phyloP scores from a whole-genome alignment of 2,329 filamentous ascomycete species.

The Arthrinium phaeospermum region DNA sequence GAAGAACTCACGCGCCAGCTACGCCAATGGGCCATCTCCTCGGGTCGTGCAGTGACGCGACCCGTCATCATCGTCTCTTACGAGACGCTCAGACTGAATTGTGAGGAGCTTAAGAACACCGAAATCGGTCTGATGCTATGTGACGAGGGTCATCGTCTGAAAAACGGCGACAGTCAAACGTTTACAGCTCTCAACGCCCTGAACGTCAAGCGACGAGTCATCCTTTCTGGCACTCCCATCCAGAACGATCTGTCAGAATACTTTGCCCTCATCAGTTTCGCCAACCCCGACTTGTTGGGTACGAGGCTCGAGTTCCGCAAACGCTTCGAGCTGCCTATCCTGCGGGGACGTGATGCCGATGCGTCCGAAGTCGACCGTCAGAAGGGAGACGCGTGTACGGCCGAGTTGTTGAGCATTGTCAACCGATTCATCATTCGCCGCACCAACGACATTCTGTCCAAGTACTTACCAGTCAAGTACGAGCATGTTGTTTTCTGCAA shows the following conservation, averaged over 20 bases:
- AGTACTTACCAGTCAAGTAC: conserved; percentile 97
- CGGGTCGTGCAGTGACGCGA: conserved; percentile 84
- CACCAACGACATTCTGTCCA: conserved; percentile 96
- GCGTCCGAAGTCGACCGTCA: conserved; percentile 82
- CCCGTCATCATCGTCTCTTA: conserved; percentile 98
- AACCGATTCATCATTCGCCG: conserved; percentile 99
- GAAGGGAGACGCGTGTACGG: conserved; percentile 82
- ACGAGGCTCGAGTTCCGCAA: conserved; percentile 92
- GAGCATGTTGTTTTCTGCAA: conserved; percentile 99
- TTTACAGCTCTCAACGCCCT: conserved; percentile 90
- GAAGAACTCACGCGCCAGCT: conserved; percentile 90
- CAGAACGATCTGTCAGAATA: conserved; percentile 99
- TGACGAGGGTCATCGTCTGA: conserved; percentile 94
- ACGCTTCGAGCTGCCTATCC: conserved; percentile 89
- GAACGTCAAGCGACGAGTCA: conserved; percentile 90
- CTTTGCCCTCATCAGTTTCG: conserved; percentile 94
- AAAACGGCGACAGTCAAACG: conserved; percentile 95
- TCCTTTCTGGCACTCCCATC: conserved; percentile 94
- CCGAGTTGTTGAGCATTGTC: conserved; percentile 81
- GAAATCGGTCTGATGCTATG: conserved; percentile 93
- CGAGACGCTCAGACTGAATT: conserved; percentile 90
- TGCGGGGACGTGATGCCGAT: conserved; percentile 88
- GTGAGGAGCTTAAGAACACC: conserved; percentile 86
- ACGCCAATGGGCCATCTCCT: conserved; percentile 92
- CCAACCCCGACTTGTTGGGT: conserved; percentile 90